phyloP scores from a whole-genome alignment of 495 filamentous ascomycete species.

The Chaetomidium leptoderma region DNA sequence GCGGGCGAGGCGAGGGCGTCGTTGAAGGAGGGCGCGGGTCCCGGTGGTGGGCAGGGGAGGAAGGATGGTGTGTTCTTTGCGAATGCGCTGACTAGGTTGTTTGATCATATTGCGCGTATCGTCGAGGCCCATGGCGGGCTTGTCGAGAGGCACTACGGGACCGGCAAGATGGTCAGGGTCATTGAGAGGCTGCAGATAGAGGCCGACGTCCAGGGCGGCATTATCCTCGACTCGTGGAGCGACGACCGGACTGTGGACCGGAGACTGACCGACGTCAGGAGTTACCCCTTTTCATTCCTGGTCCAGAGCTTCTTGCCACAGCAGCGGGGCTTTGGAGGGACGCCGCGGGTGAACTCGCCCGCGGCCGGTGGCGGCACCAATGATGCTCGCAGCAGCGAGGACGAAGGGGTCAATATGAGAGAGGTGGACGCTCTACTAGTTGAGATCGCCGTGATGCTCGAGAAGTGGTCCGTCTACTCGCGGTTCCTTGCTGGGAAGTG shows the following conservation, averaged over 20 bases:
- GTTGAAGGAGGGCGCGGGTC: constrained; percentile 54
- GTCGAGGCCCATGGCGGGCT: constrained; percentile 84
- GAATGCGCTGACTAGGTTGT: constrained; percentile 82
- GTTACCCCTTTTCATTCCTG: constrained; percentile 93
- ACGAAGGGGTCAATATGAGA: constrained; percentile 92
- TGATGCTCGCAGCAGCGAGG: constrained; percentile 57
- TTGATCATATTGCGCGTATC: constrained; percentile 96
- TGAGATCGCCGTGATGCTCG: constrained; percentile 86
- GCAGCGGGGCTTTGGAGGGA: constrained; percentile 52
- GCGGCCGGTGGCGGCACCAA: constrained; percentile 53
- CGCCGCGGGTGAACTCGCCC: constrained; percentile 58
- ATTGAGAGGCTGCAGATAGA: constrained; percentile 91
- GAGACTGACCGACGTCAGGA: constrained; percentile 87
- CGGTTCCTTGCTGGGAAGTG: constrained; percentile 84
- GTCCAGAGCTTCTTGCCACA: constrained; percentile 87
- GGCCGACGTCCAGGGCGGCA: constrained; percentile 95
- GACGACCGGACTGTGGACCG: constrained; percentile 82
- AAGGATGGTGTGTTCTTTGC: constrained; percentile 84
- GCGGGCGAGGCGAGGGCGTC: constrained; percentile 74
- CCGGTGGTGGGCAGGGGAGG: constrained; percentile 45
- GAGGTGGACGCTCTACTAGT: constrained; percentile 82
- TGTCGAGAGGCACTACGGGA: constrained; percentile 89
- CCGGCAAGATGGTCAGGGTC: constrained; percentile 89
- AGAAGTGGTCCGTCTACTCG: constrained; percentile 87
- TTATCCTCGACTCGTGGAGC: constrained; percentile 90